phyloP scores from a whole-genome alignment of 1,139 yeast genomes.

The Wickerhamomyces sp. region DNA sequence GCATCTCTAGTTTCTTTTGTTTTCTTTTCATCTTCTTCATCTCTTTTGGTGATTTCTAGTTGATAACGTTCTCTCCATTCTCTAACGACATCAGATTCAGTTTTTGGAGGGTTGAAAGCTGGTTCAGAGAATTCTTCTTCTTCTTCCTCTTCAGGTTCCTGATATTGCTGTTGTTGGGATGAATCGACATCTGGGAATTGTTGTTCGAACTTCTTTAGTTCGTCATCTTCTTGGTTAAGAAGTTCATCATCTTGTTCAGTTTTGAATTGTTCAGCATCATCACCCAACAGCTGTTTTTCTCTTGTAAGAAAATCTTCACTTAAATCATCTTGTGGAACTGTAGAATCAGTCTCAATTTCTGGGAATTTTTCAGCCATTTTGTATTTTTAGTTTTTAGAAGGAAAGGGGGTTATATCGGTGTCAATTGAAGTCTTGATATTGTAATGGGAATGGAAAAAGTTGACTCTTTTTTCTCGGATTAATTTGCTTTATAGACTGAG shows the following conservation, averaged over 20 bases:
- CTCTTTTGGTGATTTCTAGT: conserved; percentile 78
- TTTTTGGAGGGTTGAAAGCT: conserved; percentile 21
- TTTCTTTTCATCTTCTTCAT: conserved; percentile 62
- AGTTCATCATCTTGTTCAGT: conserved; percentile 59
- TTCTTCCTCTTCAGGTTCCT: conserved; percentile 24
- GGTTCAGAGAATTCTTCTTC: conserved; percentile 30
- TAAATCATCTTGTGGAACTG: conserved; percentile 29
- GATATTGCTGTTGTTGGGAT: conserved; percentile 7
- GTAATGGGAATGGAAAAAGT: no score
- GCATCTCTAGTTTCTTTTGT: conserved; percentile 65
- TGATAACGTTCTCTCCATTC: conserved; percentile 88
- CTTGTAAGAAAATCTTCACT: conserved; percentile 71
- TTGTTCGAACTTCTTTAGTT: conserved; percentile 59
- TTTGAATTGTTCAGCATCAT: conserved; percentile 57
- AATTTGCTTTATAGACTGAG: no score
- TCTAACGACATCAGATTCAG: conserved; percentile 45
- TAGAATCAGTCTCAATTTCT: conserved; percentile 53
- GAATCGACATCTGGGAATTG: conserved; percentile 61
- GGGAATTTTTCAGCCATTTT: conserved; percentile 86
- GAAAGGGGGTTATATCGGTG: conserved; percentile 4
- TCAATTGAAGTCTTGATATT: no score
- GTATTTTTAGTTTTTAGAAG: background rate
- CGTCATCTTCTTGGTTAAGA: conserved; percentile 51
- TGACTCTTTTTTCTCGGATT: no score
- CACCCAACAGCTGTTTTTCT: conserved; percentile 82